Base-by-base conservation (phyloP, 371 early-diverging fungal species). In the Mortierella polycephala region DNA sequence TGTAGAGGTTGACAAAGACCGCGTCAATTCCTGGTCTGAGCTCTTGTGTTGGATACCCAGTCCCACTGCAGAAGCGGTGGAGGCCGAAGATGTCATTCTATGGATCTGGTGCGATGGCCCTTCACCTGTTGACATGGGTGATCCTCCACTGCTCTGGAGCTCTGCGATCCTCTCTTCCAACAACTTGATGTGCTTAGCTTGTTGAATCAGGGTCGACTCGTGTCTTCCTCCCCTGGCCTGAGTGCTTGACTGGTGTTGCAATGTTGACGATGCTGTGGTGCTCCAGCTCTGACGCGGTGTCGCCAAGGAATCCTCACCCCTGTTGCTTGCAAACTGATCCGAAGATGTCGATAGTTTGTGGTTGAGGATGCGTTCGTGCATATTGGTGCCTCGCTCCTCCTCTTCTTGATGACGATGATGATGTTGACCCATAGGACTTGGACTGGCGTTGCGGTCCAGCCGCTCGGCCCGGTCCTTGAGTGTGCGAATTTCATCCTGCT, bases 211-310 rank as follows among this genome's bases (percentile, higher is more conserved):
- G 0, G 77, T 76, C 37, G 77, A 76, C 63, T 76, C 76, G 44
- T 76, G 76, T 11, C 76, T 57, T 49, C 71, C 77, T 21, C 56
- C 47, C 5, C 77, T 64, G 37, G 45, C 16, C 40, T 55, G 71
- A 2, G 62, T 60, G 8, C 45, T 14, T 5, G 69, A 61, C 60
- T 61, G 64, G 14, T 46, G 52, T 20, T 55, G 55, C 42, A 47
- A 53, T 18, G 21, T 52, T 14, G 30, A 45, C 2, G 65, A 61
- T 2, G 77, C 47, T 9, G 52, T 60, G 1, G 77, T 76, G 59
- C 72, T 76, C 77, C 77, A 76, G 65, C 77, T 76, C 51, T 71
- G 71, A 12, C 77, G 71, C 30, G 77, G 77, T 2, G 77, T 76
- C 41, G 71, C 71, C 57, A 76, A 57, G 1, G 71, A 64, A 11